Conservation (phyloP, 2,329 filamentous ascomycete species). For the Fusarium tuaranense region DNA sequence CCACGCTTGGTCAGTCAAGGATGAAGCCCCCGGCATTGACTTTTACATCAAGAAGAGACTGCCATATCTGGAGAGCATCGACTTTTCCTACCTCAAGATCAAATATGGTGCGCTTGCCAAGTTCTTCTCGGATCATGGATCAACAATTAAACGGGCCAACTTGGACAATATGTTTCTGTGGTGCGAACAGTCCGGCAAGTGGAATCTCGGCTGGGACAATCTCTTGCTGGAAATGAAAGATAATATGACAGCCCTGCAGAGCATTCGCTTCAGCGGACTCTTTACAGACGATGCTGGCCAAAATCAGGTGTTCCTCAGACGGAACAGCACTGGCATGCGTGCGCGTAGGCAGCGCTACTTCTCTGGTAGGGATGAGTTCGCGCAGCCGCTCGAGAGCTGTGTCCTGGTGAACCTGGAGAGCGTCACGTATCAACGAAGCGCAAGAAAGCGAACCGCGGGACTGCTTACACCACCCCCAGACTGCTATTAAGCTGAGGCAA, state of each 20-base stretch:
- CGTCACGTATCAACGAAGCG: constrained; percentile 10
- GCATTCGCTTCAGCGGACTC: constrained; percentile 13
- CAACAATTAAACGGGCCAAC: constrained; percentile 26
- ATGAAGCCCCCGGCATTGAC: constrained; percentile 17
- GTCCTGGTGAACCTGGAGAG: constrained; percentile 32
- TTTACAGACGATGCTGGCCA: constrained; percentile 30
- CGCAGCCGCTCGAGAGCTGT: constrained; percentile 25
- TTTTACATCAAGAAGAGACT: constrained; percentile 34
- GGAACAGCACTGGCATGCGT: background rate
- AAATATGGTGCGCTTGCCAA: constrained; percentile 29
- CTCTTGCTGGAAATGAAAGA: constrained; percentile 30
- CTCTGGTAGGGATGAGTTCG: constrained; percentile 6
- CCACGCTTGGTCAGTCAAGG: background rate
- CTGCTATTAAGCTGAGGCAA: background rate
- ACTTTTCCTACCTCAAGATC: constrained; percentile 23
- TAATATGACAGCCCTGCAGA: constrained; percentile 10
- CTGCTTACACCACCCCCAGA: background rate
- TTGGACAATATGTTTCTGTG: constrained; percentile 21
- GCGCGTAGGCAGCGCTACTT: background rate
- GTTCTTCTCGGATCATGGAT: constrained; percentile 26
- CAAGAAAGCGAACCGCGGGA: background rate
- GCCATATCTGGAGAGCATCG: constrained; percentile 33
- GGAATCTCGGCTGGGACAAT: constrained; percentile 29
- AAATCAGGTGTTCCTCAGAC: constrained; percentile 22
- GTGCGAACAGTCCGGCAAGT: constrained; percentile 9